Conservation (phyloP, 1,284 basidiomycete species). For the Papiliotrema nemorosa region DNA sequence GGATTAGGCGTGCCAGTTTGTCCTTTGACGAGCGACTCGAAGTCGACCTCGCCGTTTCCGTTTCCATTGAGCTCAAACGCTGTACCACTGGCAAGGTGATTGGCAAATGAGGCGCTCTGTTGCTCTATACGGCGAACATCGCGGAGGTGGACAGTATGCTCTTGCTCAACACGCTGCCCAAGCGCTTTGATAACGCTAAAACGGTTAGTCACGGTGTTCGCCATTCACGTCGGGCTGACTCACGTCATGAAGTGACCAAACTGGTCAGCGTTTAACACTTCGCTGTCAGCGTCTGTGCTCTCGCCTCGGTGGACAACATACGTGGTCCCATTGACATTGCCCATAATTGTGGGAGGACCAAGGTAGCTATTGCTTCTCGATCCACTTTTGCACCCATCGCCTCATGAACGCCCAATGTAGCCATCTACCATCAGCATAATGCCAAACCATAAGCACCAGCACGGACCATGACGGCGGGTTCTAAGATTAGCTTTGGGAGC, state of each 20-base stretch:
- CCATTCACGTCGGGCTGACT: slow-evolving; percentile 38
- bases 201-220: neutral
- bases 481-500: slow-evolving; percentile 42
- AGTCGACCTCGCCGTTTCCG: slow-evolving; percentile 43
- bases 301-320: slow-evolving; percentile 49
- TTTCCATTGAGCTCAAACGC: slow-evolving; percentile 22
- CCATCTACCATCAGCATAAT: slow-evolving; percentile 59
- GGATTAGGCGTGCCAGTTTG: slow-evolving; percentile 1
- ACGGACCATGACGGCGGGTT: slow-evolving; percentile 80
- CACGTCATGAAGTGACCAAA: slow-evolving; percentile 84
- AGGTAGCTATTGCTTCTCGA: slow-evolving; percentile 86
- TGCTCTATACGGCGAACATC: slow-evolving; percentile 47
- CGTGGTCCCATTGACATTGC: slow-evolving; percentile 93
- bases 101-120: slow-evolving; percentile 31
- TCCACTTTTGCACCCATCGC: slow-evolving; percentile 95
- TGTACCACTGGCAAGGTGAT: slow-evolving; percentile 18
- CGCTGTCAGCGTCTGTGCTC: neutral
- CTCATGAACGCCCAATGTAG: slow-evolving; percentile 89
- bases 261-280: slow-evolving; percentile 83
- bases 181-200: slow-evolving; percentile 46
- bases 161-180: slow-evolving; percentile 45
- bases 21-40: slow-evolving; percentile 48
- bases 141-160: slow-evolving; percentile 48
- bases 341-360: slow-evolving; percentile 92
- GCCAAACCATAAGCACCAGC: neutral